Conservation (phyloP, 495 filamentous ascomycete genomes). For the Neurospora sp. region DNA sequence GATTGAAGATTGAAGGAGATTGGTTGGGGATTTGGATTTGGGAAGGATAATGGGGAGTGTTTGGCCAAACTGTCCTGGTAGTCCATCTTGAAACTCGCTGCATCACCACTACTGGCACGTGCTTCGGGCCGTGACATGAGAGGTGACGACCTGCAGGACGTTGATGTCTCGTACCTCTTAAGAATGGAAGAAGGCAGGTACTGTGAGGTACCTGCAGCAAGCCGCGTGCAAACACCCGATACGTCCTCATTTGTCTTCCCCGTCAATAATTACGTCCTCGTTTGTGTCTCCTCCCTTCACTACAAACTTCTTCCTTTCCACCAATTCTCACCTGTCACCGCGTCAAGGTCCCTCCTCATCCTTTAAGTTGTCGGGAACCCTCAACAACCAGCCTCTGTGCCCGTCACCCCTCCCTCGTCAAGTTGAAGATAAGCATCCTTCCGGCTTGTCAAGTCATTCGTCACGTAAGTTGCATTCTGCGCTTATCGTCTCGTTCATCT, state of each 20-base stretch:
- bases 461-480: neutral
- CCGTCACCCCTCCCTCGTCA: neutral
- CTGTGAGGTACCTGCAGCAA: neutral
- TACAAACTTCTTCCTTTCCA: neutral
- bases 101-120: accelerated
- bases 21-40: neutral
- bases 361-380: neutral
- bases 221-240: neutral
- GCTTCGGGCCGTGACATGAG: neutral
- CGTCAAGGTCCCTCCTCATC: neutral
- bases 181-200: too few species aligned
- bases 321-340: neutral
- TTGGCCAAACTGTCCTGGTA: neutral
- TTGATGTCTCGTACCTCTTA: too few species aligned
- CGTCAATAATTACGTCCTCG: neutral
- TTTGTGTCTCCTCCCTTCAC: too few species aligned
- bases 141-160: neutral
- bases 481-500: neutral
- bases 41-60: neutral
- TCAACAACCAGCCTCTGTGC: neutral
- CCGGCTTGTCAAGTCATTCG: neutral
- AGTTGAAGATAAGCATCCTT: neutral
- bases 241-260: neutral
- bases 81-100: neutral
- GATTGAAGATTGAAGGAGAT: neutral